Evolutionary conservation across 2,329 filamentous ascomycete species (phyloP), one percentile per base, ranked within the genome.

Genomic region (Hymenoscyphus fructigenus): DNA sequence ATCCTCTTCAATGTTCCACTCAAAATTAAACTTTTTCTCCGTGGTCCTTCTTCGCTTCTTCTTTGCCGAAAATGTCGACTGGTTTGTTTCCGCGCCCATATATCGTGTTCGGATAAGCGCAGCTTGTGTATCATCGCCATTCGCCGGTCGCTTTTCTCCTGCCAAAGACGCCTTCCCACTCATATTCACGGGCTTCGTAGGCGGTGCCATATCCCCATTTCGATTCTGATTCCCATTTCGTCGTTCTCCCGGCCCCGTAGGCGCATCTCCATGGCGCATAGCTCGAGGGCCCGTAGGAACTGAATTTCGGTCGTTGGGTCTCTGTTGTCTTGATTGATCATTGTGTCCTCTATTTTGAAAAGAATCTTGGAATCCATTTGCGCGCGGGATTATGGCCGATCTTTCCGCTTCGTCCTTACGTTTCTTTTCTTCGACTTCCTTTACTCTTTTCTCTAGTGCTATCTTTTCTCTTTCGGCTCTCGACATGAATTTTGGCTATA

Each of bases 21-120:
- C 95, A 73, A 99, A 99, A 74, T 97, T 99, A 82, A 99, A 99
- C 77, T 99, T 98, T 79, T 93, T 92, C 75, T 97, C 94, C 0
- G 92, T 95, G 1, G 93, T 96, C 67, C 94, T 85, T 80, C 91
- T 91, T 64, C 94, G 86, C 82, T 98, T 98, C 84, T 98, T 99
- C 81, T 95, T 92, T 0, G 93, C 93, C 0, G 93, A 96, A 75
- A 98, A 97, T 44, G 86, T 96, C 4, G 91, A 93, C 68, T 89
- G 86, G 69, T 95, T 96, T 61, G 91, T 87, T 69, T 97, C 92
- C 0, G 92, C 90, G 2, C 95, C 95, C 85, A 98, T 93, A 75
- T 99, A 99, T 67, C 92, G 84, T 71, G 92, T 88, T 66, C 91
- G 85, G 67, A 92, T 87, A 65, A 95, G 80, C 32, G 88, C 86